These are phyloP conservation scores for Sporothrix schenckii DNA, from an alignment of 2,329 filamentous ascomycete species.

Conservation along the genomic window DNA sequence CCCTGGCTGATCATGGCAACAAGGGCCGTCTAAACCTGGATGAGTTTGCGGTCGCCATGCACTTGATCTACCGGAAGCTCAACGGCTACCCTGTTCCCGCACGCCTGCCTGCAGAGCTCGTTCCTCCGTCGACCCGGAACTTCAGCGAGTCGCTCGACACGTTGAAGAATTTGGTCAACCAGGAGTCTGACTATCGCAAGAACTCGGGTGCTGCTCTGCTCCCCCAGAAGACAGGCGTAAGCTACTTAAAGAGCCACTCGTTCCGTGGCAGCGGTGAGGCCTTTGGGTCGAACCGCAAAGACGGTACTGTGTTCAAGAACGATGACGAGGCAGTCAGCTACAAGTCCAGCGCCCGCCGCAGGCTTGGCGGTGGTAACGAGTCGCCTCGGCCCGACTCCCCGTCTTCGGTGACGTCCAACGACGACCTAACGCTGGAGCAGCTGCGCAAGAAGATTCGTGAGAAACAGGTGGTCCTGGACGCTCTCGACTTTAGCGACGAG, in stretches of 20 bases:
- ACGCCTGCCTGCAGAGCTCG: slow-evolving; percentile 84
- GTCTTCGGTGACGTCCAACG: slow-evolving; percentile 68
- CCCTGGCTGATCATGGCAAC: slow-evolving; percentile 88
- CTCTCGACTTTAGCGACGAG: slow-evolving; percentile 95
- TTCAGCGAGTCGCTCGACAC: slow-evolving; percentile 90
- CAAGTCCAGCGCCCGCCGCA: slow-evolving; percentile 86
- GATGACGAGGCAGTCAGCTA: slow-evolving; percentile 93
- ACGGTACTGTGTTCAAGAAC: slow-evolving; percentile 95
- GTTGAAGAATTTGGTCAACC: slow-evolving; percentile 83
- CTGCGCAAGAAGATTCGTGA: slow-evolving; percentile 90
- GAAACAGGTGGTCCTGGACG: slow-evolving; percentile 91
- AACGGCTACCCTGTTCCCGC: slow-evolving; percentile 93
- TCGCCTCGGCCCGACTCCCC: slow-evolving; percentile 82
- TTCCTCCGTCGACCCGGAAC: slow-evolving; percentile 92
- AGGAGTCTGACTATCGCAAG: slow-evolving; percentile 89
- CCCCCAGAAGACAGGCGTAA: slow-evolving; percentile 96
- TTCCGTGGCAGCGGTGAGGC: slow-evolving; percentile 70
- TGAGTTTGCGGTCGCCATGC: slow-evolving; percentile 98
- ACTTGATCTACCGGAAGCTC: slow-evolving; percentile 95
- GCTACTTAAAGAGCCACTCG: slow-evolving; percentile 94
- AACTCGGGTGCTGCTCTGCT: slow-evolving; percentile 85
- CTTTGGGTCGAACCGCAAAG: slow-evolving; percentile 70
- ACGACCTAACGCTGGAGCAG: slow-evolving; percentile 85
- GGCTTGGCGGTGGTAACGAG: slow-evolving; percentile 63
- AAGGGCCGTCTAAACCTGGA: slow-evolving; percentile 93